Evolutionary conservation across 768 basidiomycete species (phyloP), one percentile per base, ranked within the genome.

Genomic region (Wakefieldia striispora): DNA sequence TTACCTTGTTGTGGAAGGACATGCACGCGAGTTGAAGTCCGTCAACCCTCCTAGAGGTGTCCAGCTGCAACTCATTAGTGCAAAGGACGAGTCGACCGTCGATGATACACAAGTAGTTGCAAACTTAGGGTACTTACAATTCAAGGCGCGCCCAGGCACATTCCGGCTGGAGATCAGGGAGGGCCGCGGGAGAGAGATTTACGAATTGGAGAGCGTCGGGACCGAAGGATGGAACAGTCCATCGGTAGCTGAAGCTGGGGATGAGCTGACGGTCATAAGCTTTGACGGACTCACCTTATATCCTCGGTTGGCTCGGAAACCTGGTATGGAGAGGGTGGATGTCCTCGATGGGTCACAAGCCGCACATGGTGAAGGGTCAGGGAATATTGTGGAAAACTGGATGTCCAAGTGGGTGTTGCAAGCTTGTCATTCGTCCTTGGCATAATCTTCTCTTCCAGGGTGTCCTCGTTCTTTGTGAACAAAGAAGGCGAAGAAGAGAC

Each of bases 51-150:
- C 97, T 0, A 83, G 95, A 12, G 97, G 97, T 6, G 75, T 97
- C 3, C 95, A 98, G 58, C 79, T 99, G 2, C 87, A 97, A 61
- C 80, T 99, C 1, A 72, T 80, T 3, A 72, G 69, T 12, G 65
- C 71, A 23, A 70, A 77, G 5, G 63, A 73, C 43, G 62, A 59
- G 10, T 68, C 66, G 12, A 42, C 54, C 23, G 73, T 95, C 13
- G 91, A 88, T 7, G 94, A 97, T 58, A 98, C 97, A 0, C 88
- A 84, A 50, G 86, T 98, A 34, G 91, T 97, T 47, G 92, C 88
- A 5, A 99, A 98, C 64, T 73, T 98, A 6, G 97, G 97, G 2
- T 99, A 99, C 68, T 72, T 97, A 47, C 97, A 99, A 64, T 94
- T 98, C 73, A 93, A 92, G 65, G 87, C 90, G 1, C 88, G 80